A percentile compares a stretch with the other conserved stretches of the same genome.
Conservation (phyloP, 2,329 filamentous ascomycete genomes). For the Colletotrichum higginsianum region DNA sequence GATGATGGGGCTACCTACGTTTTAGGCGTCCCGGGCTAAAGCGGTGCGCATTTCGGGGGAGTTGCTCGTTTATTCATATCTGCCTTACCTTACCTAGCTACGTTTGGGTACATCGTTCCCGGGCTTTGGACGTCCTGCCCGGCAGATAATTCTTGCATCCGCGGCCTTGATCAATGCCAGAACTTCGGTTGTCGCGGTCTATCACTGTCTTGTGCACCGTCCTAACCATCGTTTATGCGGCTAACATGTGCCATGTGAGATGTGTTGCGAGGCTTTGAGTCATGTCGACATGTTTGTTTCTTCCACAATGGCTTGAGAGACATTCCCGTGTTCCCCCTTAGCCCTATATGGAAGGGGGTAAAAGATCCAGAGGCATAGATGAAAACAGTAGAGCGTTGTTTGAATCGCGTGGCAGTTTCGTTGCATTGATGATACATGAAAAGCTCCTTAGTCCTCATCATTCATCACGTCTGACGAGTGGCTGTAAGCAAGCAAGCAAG, state of each 20-base stretch:
- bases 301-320: too few species aligned
- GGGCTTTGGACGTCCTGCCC: neutral
- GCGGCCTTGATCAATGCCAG: neutral
- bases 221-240: too few species aligned
- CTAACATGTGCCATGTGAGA: too few species aligned
- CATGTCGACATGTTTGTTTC: too few species aligned
- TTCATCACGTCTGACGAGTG: neutral
- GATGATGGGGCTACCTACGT: slow-evolving; percentile 24
- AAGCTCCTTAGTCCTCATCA: neutral
- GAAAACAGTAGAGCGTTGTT: neutral
- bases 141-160: slow-evolving; percentile 9
- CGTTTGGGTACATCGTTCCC: slow-evolving; percentile 1
- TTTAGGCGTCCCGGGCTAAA: slow-evolving; percentile 29
- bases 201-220: neutral
- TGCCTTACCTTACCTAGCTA: slow-evolving; percentile 3
- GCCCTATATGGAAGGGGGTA: too few species aligned
- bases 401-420: neutral
- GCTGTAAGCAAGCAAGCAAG: neutral
- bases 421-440: neutral
- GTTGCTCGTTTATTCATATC: slow-evolving; percentile 14
- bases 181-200: neutral
- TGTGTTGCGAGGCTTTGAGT: too few species aligned
- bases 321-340: too few species aligned
- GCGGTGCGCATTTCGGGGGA: slow-evolving; percentile 28
- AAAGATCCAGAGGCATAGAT: neutral